Base-by-base conservation (phyloP, 371 early-diverging fungal species). In the Rhizomucor pusillus region DNA sequence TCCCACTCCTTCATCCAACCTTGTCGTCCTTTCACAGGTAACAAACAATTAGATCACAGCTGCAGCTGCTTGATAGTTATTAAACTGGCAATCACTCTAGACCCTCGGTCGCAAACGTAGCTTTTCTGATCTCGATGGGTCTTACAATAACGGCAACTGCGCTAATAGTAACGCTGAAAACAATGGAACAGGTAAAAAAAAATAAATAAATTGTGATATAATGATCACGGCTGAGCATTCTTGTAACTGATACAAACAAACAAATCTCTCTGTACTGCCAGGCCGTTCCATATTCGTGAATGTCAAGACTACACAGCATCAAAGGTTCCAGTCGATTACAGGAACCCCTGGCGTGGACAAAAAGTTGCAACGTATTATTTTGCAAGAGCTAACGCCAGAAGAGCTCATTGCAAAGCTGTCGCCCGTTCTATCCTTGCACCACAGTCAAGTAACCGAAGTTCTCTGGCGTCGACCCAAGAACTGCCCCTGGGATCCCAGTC, bases 241-340 rank as follows among this genome's bases (percentile, higher is more conserved):
- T 18, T 44, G 9, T 12, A n/a, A 11, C 44, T 9, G 20, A 19
- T 7, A 12, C 18, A 9, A 9, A 19, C 44, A 10, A 19, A 9
- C 44, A 9, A 44, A 10, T n/a, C 44, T 7, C 7, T 9, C 44
- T 44, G 11, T 37, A 37, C 44, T 9, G 9, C 20, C 44, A 48
- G 60, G 54, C 11, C 49, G 47, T 22, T 59, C 54, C 13, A 48
- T 59, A 13, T 54, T 48, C 18, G 50, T 59, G 14, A 53, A 59
- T 43, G 44, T 60, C 25, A 60, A 60, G 40, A 60, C 60, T 11
- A 60, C 60, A 0, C 60, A 60, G 41, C 60, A 60, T 18, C 60
- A 60, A 35, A 49, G 60, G 9, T 60, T 60, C 24, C 60, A 60
- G 36, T 54, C 60, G 18, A 20, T 50, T 5, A 49, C 49, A 2